A percentile compares a stretch with the other conserved stretches of the same genome.
These are phyloP conservation scores for Jasminum sambac DNA, from an alignment of 257 asterid species.

Conservation along the genomic window DNA sequence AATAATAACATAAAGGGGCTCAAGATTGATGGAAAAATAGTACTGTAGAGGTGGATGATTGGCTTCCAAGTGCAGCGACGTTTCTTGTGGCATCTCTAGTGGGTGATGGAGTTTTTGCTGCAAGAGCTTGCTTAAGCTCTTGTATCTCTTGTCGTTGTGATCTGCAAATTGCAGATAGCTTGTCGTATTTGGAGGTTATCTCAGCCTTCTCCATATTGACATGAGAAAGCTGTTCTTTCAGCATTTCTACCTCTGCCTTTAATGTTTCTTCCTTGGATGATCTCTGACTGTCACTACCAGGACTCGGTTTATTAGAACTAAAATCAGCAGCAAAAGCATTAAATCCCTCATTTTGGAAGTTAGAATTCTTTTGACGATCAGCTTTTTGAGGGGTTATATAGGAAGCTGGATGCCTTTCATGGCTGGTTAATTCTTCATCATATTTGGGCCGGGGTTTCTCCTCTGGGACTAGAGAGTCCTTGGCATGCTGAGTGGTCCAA, in stretches of 20 bases:
- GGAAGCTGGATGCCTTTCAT: constrained; percentile 31
- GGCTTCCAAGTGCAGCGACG: constrained; percentile 53
- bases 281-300: constrained; percentile 42
- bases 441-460: constrained; percentile 56
- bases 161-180: constrained; percentile 86
- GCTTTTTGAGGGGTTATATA: constrained; percentile 29
- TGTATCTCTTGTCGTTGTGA: constrained; percentile 94
- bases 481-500: constrained; percentile 87
- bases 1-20: background rate
- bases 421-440: constrained; percentile 56
- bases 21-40: constrained; percentile 31
- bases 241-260: constrained; percentile 76
- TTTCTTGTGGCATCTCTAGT: constrained; percentile 46
- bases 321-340: constrained; percentile 81
- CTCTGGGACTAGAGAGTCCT: constrained; percentile 48
- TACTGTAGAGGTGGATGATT: constrained; percentile 40
- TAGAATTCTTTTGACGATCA: constrained; percentile 32
- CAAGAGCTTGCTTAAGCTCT: constrained; percentile 74
- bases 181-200: constrained; percentile 77
- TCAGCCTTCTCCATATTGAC: constrained; percentile 75
- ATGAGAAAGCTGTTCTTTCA: constrained; percentile 71
- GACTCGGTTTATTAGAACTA: constrained; percentile 43
- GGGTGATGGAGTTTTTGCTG: constrained; percentile 71
- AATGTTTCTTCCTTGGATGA: constrained; percentile 54
- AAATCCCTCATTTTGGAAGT: constrained; percentile 51